Evolutionary conservation across 2,329 filamentous ascomycete species (phyloP).

Genomic region (Nemania sp.): DNA sequence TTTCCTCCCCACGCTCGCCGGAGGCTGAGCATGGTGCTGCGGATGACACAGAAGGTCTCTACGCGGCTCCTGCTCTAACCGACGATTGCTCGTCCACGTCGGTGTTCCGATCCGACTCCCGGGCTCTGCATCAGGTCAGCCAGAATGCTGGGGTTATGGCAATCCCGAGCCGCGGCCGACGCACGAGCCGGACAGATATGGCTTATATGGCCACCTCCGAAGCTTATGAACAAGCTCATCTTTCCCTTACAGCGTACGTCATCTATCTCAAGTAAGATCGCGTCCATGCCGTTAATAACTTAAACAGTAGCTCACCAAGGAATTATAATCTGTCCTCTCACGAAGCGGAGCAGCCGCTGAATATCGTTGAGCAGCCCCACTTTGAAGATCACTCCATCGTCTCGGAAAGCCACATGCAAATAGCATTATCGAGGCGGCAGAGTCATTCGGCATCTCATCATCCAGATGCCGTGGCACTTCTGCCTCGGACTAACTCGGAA

Average conservation of each 20-base stretch:
- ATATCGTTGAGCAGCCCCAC: conserved; percentile 42
- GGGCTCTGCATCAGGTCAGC: conserved; percentile 34
- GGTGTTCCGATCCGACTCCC: conserved; percentile 45
- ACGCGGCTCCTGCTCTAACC: conserved; percentile 16
- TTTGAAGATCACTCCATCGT: conserved; percentile 40
- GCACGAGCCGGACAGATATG: conserved; percentile 40
- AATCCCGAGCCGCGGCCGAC: conserved; percentile 26
- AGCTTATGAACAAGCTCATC: conserved; percentile 17
- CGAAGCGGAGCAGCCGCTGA: conserved; percentile 49
- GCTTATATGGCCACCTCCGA: conserved; percentile 35
- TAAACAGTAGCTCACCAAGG: conserved; percentile 37
- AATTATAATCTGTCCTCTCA: conserved; percentile 50
- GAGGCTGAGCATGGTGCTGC: conserved; percentile 19
- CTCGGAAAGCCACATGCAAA: conserved; percentile 42
- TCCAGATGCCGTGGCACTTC: conserved; percentile 33
- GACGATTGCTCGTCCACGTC: conserved; percentile 31
- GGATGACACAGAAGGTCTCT: conserved; percentile 14
- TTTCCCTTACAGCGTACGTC: conserved; percentile 14
- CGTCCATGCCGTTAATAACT: conserved; percentile 20
- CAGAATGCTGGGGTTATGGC: conserved; percentile 37
- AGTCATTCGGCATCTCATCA: conserved; percentile 39
- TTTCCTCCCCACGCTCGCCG: conserved; percentile 27
- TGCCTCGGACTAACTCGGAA: conserved; percentile 52
- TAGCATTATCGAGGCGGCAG: conserved; percentile 43
- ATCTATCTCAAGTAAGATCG: background rate